Conservation (phyloP, 371 early-diverging fungal genomes). For the Mucor plumbeus region DNA sequence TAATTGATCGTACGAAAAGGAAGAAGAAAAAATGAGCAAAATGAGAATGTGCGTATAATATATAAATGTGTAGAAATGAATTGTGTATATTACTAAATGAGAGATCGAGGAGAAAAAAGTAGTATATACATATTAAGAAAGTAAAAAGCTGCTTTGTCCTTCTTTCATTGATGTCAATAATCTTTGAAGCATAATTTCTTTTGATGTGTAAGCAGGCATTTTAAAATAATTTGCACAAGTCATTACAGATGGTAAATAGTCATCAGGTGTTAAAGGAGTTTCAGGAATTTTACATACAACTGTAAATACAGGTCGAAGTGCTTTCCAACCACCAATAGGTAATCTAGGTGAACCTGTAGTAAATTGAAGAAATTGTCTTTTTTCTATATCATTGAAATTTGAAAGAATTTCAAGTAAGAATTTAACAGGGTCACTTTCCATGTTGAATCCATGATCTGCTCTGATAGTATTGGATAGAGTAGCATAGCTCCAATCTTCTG, state of each 20-base stretch:
- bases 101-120: not conserved
- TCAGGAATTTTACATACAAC: constrained; percentile 84
- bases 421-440: constrained; percentile 72
- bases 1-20: too few relatives aligned
- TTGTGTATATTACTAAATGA: not conserved
- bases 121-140: constrained; percentile 57
- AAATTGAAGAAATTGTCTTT: constrained; percentile 87
- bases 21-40: too few relatives aligned
- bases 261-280: constrained; percentile 71
- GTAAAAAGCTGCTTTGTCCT: constrained; percentile 85
- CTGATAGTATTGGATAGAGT: constrained; percentile 76
- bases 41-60: too few relatives aligned
- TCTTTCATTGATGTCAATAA: constrained; percentile 81
- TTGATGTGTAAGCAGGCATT: constrained; percentile 83
- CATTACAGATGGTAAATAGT: constrained; percentile 94
- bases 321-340: constrained; percentile 88
- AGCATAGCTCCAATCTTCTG: constrained; percentile 83
- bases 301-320: constrained; percentile 83
- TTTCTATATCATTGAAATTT: constrained; percentile 60
- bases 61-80: too few relatives aligned
- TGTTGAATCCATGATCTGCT: constrained; percentile 88
- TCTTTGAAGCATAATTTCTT: constrained; percentile 69
- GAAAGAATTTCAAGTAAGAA: constrained; percentile 73
- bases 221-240: constrained; percentile 96
- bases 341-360: constrained; percentile 92